These are phyloP conservation scores for Ceratocystis eucalypticola DNA, from an alignment of 2,329 filamentous ascomycete genomes.

Conservation along the genomic window DNA sequence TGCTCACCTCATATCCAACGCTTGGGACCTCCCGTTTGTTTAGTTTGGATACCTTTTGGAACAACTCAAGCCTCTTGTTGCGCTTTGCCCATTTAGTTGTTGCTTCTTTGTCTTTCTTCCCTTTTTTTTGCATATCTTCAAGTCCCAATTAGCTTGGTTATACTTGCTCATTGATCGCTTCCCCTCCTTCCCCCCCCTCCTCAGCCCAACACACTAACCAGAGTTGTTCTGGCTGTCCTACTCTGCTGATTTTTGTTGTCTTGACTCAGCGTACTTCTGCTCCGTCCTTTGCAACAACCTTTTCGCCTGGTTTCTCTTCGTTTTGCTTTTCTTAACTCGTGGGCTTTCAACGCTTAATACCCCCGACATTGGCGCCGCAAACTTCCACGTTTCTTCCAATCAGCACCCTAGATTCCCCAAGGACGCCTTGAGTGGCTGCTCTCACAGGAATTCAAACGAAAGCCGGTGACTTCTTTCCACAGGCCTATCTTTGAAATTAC, in stretches of 20 bases:
- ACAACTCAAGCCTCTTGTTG: background rate
- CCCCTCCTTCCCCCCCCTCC: background rate
- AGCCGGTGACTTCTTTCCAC: background rate
- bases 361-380: background rate
- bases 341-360: background rate
- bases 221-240: background rate
- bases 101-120: background rate
- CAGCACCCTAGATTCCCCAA: constrained; percentile 5
- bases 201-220: background rate
- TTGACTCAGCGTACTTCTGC: background rate
- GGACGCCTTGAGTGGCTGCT: constrained; percentile 20
- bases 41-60: constrained; percentile 3
- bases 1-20: constrained; percentile 1
- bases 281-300: background rate
- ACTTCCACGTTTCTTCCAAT: background rate
- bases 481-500: background rate
- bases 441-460: constrained; percentile 10
- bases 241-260: background rate
- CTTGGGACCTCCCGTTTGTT: constrained; percentile 2
- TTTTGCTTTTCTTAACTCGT: background rate
- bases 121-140: background rate
- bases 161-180: background rate
- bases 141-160: background rate
- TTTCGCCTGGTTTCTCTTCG: background rate
- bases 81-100: background rate